Evolutionary conservation across 768 basidiomycete species (phyloP), one percentile per base, ranked within the genome.

Genomic region (Agrocybe chaxingu): DNA sequence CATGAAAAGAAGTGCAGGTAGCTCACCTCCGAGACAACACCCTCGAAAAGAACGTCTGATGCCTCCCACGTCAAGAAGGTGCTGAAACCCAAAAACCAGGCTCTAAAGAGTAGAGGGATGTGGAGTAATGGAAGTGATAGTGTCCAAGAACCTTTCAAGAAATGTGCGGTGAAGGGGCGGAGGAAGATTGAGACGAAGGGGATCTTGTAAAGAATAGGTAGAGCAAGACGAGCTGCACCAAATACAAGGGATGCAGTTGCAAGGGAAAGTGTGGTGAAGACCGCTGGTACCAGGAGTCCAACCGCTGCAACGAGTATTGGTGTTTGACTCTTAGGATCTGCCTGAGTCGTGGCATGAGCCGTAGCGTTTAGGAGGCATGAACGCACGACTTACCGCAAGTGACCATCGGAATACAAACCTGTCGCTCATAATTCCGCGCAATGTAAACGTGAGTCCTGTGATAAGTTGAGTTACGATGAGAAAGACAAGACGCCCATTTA

Each of bases 401-500:
- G 63, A 55, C 78, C 79, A 80, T 11, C 67, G 66, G 52, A 77
- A 78, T 8, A 69, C 72, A 51, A 81, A 78, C 1, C 85, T 78
- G 55, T 89, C 87, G 1, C 77, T 70, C 65, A 87, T 75, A n/a
- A 83, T 64, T 32, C 78, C 81, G 6, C 87, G 75, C 16, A 85
- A 61, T 1, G 74, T 65, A 53, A 77, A 88, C 2, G 71, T 68
- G 6, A 67, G 38, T 0, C 80, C 79, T 7, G 77, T 58, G 37
- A 68, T 66, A 2, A 73, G 8, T 60, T 89, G 87, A 0, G 80
- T 74, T 42, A 79, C 55, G 19, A 80, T 46, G 12, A 88, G 62
- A 60, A 86, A 87, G 7, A 89, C 54, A 4, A 87, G 67, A 12
- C 80, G 79, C 1, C 85, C 86, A 47, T 89, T 89, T 16, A 89